Percentiles rank a stretch among this genome's conserved stretches.
phyloP scores from a whole-genome alignment of 2,329 filamentous ascomycete species.

The Anthostomella pinea region DNA sequence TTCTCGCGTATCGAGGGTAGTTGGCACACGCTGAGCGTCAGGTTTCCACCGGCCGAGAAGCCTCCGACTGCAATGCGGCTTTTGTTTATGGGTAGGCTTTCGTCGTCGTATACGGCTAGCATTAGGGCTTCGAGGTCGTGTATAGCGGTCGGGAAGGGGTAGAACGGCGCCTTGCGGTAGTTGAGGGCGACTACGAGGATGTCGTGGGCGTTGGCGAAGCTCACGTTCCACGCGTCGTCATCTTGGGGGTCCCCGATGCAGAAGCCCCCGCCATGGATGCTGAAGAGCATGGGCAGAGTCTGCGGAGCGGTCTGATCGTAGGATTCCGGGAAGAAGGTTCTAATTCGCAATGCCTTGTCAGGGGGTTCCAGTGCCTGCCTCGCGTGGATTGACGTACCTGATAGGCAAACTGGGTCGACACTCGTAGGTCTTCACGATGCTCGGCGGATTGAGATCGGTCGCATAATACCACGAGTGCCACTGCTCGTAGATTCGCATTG shows the following conservation, averaged over 20 bases:
- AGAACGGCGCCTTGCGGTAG: conserved; percentile 40
- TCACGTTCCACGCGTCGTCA: conserved; percentile 39
- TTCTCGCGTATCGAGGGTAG: conserved; percentile 34
- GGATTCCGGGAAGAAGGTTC: conserved; percentile 35
- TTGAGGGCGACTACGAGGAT: conserved; percentile 43
- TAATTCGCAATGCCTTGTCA: too few relatives aligned
- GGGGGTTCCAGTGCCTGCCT: too few relatives aligned
- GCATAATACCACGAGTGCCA: conserved; percentile 30
- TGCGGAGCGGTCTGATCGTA: conserved; percentile 27
- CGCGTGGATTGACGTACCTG: conserved; percentile 32
- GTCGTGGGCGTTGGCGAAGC: conserved; percentile 36
- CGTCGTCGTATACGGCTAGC: conserved; percentile 38
- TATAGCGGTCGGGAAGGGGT: conserved; percentile 38
- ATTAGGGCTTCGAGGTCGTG: conserved; percentile 40
- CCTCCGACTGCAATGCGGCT: conserved; percentile 39
- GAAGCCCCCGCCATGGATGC: conserved; percentile 45
- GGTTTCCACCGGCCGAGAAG: conserved; percentile 44
- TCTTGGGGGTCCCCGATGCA: conserved; percentile 34
- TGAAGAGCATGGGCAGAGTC: conserved; percentile 37
- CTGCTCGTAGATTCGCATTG: conserved; percentile 21
- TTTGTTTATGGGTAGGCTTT: conserved; percentile 39
- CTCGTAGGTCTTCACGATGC: conserved; percentile 35
- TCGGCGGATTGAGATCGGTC: conserved; percentile 24
- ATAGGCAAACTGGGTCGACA: conserved; percentile 32
- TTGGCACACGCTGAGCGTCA: conserved; percentile 38